Percentiles rank a stretch among this genome's conserved stretches.
Evolutionary conservation across 352 stramenopile genomes (phyloP).

Genomic region (Detonula confervacea): DNA sequence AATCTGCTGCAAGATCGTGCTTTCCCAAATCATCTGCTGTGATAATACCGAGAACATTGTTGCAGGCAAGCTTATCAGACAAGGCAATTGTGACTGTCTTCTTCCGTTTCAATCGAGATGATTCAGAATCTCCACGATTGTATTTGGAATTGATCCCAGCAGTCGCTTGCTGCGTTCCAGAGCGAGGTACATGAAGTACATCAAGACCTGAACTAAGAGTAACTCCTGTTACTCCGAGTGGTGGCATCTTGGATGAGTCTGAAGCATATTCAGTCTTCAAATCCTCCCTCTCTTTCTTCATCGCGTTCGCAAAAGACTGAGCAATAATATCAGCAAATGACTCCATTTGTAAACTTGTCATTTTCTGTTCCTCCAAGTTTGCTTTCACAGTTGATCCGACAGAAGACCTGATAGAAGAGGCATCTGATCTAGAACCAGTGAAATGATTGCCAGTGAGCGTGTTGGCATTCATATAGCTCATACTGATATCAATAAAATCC

Average conservation of each 20-base stretch:
- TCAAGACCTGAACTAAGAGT: not conserved
- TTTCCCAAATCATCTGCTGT: not conserved
- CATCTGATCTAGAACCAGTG: not conserved
- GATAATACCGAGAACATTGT: not conserved
- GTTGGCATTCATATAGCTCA: not conserved
- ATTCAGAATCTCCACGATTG: not conserved
- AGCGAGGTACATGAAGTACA: not conserved
- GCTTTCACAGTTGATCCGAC: not conserved
- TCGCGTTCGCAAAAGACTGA: not conserved
- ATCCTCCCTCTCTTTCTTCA: not conserved
- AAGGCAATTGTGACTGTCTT: not conserved
- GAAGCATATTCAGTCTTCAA: not conserved
- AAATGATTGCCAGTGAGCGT: no score
- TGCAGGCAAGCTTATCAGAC: not conserved
- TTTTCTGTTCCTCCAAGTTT: not conserved
- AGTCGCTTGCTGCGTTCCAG: no score
- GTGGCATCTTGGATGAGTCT: not conserved
- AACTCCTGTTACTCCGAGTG: not conserved
- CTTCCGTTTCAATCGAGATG: not conserved
- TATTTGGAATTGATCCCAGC: no score
- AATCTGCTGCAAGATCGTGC: slow-evolving; percentile 1
- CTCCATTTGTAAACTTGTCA: not conserved
- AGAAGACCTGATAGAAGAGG: not conserved
- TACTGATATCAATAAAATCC: not conserved
- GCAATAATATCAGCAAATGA: not conserved